Percentiles rank a stretch among this genome's conserved stretches.
Conservation (phyloP, 169 alveolate species). For the Plasmodium ovale region DNA sequence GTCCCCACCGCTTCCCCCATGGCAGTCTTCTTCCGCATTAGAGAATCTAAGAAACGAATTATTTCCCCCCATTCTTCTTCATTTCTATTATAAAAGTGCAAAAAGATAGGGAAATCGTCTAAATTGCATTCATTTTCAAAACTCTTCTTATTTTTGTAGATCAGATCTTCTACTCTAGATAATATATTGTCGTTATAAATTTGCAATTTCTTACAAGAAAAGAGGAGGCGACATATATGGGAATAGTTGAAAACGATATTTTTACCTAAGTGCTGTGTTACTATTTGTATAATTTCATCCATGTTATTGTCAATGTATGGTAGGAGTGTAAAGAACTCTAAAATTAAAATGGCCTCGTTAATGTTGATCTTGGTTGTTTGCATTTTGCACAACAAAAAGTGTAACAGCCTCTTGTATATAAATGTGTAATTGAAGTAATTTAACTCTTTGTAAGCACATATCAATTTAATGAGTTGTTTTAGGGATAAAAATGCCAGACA, state of each 20-base stretch:
- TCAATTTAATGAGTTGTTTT: constrained; percentile 42
- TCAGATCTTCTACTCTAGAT: constrained; percentile 36
- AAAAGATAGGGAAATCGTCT: constrained; percentile 28
- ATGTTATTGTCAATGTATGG: constrained; percentile 55
- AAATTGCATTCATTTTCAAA: constrained; percentile 36
- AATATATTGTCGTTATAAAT: constrained; percentile 42
- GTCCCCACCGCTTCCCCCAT: background rate
- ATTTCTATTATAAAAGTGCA: constrained; percentile 32
- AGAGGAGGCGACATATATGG: constrained; percentile 37
- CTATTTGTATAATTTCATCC: constrained; percentile 25
- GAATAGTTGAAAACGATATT: constrained; percentile 16
- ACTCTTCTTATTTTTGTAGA: constrained; percentile 29
- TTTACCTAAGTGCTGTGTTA: constrained; percentile 10
- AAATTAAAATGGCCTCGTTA: constrained; percentile 34
- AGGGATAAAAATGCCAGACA: constrained; percentile 67
- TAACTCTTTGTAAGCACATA: constrained; percentile 59
- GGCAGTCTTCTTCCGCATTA: background rate
- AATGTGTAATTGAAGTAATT: constrained; percentile 56
- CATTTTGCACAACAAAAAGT: constrained; percentile 14
- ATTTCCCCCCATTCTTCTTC: constrained; percentile 63
- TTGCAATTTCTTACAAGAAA: background rate
- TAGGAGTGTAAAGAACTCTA: constrained; percentile 45
- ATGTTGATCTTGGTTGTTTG: constrained; percentile 28
- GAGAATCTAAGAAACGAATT: background rate
- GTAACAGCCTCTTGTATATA: constrained; percentile 50